Evolutionary conservation across 1,284 basidiomycete genomes (phyloP).

Genomic region (Blastosporella zonata): DNA sequence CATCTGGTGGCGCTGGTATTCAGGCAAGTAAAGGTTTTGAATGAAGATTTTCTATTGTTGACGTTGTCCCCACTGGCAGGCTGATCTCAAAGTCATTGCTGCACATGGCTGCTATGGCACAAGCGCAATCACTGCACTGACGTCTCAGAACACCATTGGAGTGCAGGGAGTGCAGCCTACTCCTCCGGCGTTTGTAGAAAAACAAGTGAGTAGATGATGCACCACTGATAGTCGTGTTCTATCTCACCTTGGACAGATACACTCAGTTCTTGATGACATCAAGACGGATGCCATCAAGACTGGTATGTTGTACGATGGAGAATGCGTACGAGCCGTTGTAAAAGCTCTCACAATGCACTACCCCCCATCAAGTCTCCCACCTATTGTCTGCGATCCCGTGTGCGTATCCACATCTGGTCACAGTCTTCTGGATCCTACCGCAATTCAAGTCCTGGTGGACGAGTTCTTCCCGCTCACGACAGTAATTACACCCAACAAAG

Average conservation of each 20-base stretch:
- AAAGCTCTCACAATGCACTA: slow-evolving; percentile 42
- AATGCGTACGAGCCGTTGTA: slow-evolving; percentile 43
- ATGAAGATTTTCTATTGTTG: neutral
- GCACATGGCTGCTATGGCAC: slow-evolving; percentile 82
- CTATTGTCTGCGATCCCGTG: slow-evolving; percentile 84
- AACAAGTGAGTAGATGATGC: slow-evolving; percentile 51
- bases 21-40: slow-evolving; percentile 49
- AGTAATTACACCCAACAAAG: slow-evolving; percentile 86
- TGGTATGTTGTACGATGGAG: slow-evolving; percentile 77
- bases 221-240: neutral
- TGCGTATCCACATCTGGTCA: slow-evolving; percentile 93
- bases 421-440: slow-evolving; percentile 67
- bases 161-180: slow-evolving; percentile 71
- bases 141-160: slow-evolving; percentile 88
- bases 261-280: slow-evolving; percentile 75
- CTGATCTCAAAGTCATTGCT: slow-evolving; percentile 85
- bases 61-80: slow-evolving; percentile 46
- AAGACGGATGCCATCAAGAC: slow-evolving; percentile 81
- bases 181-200: slow-evolving; percentile 66
- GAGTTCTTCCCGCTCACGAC: slow-evolving; percentile 73
- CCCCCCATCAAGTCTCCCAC: slow-evolving; percentile 33
- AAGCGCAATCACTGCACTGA: slow-evolving; percentile 86
- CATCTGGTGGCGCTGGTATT: slow-evolving; percentile 88
- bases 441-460: slow-evolving; percentile 56
- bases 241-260: slow-evolving; percentile 48